phyloP scores from a whole-genome alignment of 73 alveolate species.

The Blepharisma japonicum region DNA sequence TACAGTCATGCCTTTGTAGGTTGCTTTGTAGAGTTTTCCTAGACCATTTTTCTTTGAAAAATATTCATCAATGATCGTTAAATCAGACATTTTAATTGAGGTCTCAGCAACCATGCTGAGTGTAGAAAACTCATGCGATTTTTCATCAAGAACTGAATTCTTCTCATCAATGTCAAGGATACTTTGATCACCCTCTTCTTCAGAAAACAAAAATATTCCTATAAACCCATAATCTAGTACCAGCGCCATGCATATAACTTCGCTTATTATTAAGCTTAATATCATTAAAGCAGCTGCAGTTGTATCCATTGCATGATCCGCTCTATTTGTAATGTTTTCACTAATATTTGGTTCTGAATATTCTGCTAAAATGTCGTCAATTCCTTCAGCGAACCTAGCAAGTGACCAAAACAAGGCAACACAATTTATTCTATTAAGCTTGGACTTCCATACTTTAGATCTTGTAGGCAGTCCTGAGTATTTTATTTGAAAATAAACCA shows the following conservation, averaged over 20 bases:
- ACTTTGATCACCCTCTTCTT: conserved; percentile 16
- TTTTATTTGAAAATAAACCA: conserved; percentile 3
- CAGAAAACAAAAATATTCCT: conserved; percentile 1
- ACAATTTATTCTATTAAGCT: background rate
- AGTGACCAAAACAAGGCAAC: background rate
- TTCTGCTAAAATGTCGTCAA: background rate
- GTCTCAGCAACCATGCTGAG: background rate
- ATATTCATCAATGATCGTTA: conserved; percentile 3
- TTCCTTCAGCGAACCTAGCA: background rate
- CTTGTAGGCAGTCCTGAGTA: conserved; percentile 13
- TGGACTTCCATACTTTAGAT: conserved; percentile 15
- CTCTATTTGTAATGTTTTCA: background rate
- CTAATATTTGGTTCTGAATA: background rate
- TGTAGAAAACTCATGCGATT: background rate
- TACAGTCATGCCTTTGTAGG: conserved; percentile 17
- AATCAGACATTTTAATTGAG: background rate
- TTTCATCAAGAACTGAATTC: background rate
- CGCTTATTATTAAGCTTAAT: conserved; percentile 4
- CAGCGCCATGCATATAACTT: background rate
- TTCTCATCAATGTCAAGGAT: background rate
- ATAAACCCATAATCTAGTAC: conserved; percentile 30
- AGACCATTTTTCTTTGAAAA: conserved; percentile 28
- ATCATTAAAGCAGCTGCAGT: background rate
- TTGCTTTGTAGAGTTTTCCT: conserved; percentile 28
- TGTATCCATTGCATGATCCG: background rate